Base-by-base conservation (phyloP, 306 rosid genomes). In the Fagus crenata region DNA sequence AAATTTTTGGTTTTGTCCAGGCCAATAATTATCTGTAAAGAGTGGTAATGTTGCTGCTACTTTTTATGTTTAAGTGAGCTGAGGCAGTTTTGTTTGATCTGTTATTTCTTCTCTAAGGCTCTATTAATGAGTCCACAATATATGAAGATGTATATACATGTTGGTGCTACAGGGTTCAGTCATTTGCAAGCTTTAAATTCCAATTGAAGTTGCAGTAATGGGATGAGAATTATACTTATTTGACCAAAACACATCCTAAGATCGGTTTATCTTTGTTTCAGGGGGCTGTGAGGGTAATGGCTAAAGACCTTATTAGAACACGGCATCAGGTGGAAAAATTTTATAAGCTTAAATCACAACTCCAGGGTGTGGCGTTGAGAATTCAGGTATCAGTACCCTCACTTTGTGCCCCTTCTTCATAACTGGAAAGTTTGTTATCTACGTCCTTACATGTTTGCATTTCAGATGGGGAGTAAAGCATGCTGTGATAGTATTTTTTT, bases 211-310 rank as follows among this genome's bases (percentile, higher is more conserved):
- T 59, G 55, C 61, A 46, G 39, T 2, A 39, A 74, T n/a, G 9
- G 69, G 64, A 74, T 51, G 74, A 60, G 9, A n/a, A 61, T 11
- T 69, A 68, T 40, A 37, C 76, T 72, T 46, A 55, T 71, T 8
- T 67, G 77, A 73, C 74, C 70, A 15, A 71, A 53, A 22, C 7
- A 15, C 75, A 65, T 69, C 74, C 54, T 80, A 78, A 67, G 49
- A 56, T 73, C 53, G 73, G 55, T 42, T 69, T 68, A 53, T 69
- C 72, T 74, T 71, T 85, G 74, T 75, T 80, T 80, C 72, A 91
- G 95, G 96, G 95, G 59, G 95, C 92, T 59, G 92, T 93, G 39
- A 90, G 85, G 85, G 93, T 93, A 69, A 93, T 93, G 98, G 96
- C 98, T 1, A 93, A 93, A 76, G 96, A 93, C 80, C 98, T 93